Evolutionary conservation across 345 rosid species (phyloP).

Genomic region (sweet orange (Citrus sinensis)): DNA sequence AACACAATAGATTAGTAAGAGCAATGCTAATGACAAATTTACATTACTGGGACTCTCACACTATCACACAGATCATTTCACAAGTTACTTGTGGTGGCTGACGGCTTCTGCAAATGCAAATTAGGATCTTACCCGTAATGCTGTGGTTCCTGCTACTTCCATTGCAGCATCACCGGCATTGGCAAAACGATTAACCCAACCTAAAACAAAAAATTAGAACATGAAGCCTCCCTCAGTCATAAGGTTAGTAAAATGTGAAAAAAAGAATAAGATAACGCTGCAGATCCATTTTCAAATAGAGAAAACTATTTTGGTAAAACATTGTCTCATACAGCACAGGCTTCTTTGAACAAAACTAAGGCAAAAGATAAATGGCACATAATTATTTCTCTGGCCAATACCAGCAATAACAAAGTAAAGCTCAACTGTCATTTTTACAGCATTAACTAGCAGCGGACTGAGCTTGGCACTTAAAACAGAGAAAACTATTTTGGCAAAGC

Average conservation of each 20-base stretch:
- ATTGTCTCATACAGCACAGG: neutral
- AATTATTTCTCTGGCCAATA: neutral
- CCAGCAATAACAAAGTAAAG: neutral
- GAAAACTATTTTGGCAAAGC: neutral
- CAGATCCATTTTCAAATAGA: neutral
- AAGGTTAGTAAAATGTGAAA: neutral
- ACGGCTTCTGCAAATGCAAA: neutral
- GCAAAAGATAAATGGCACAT: neutral
- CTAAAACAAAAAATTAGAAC: conserved; percentile 38
- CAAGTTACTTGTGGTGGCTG: neutral
- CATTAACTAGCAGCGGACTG: neutral
- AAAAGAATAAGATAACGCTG: neutral
- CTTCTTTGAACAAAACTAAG: conserved; percentile 1
- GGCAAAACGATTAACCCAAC: conserved; percentile 99
- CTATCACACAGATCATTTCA: neutral
- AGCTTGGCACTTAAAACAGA: neutral
- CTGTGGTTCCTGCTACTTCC: conserved; percentile 87
- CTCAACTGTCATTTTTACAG: neutral
- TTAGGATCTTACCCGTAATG: conserved; percentile 56
- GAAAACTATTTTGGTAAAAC: neutral
- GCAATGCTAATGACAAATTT: neutral
- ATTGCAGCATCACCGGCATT: conserved; percentile 87
- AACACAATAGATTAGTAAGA: conserved; percentile 10
- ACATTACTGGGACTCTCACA: neutral
- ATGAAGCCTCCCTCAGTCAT: conserved; percentile 3